Evolutionary conservation across 2,329 filamentous ascomycete species (phyloP), one percentile per base, ranked within the genome.

Genomic region (Sporothrix euskadiensis): DNA sequence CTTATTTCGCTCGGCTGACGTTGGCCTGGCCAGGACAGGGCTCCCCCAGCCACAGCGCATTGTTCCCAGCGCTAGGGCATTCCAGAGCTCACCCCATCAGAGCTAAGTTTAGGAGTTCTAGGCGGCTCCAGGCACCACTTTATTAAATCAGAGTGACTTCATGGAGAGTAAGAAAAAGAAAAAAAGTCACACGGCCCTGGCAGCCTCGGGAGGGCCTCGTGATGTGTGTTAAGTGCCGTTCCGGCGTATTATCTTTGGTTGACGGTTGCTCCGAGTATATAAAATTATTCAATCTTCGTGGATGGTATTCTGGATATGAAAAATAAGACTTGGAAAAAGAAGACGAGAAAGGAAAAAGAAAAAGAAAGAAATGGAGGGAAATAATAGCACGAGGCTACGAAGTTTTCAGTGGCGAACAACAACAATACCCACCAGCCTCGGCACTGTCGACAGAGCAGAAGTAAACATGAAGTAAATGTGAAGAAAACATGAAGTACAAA

Each of bases 21-120:
- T n/a, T 68, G 41, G 44, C 63, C n/a, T 44, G 12, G 30, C 61
- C n/a, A 30, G 61, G 61, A 22, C 61, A 56, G 19, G 57, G 57
- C 22, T 47, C n/a, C 10, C 39, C 61, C 39, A 65, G 61, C 61
- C 61, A 44, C 39, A 66, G 61, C 61, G 39, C 22, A 66, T 47
- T 26, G 10, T 4, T 44, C 9, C 41, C 3, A 44, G 6, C 12
- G 12, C 14, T 56, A 14, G 52, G 52, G 52, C 52, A 56, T 56
- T 35, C 41, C 39, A 66, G 59, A 35, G 59, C 4, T 44, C 35
- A 65, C 35, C 3, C 56, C 56, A 59, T 8, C 30, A 59, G 8
- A 6, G 14, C 4, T 49, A 16, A 19, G 14, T 49, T 19, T 49
- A 49, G 44, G 44, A 14, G n/a, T 35, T 35, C 35, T 35, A 35